Base-by-base conservation (phyloP, 805 yeast species). In the Lipomyces chichibuensis region DNA sequence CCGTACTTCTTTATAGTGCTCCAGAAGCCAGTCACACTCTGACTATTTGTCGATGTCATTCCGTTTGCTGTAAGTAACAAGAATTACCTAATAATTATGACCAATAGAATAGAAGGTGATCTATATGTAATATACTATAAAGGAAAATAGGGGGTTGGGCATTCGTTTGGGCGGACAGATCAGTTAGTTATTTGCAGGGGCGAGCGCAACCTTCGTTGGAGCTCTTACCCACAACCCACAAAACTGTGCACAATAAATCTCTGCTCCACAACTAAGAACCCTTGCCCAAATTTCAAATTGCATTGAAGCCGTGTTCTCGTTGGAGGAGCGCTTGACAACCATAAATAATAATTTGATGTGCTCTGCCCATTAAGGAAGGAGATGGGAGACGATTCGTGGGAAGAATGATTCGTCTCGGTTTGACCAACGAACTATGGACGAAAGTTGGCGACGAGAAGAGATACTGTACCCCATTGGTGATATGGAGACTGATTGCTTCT, bases 1-100 rank as follows among this genome's bases (percentile, higher is more conserved):
- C 69, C 66, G 53, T 65, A 65, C n/a, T 58, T 55, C 55, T 65
- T 65, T 8, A 67, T 17, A 7, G 65, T 49, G 17, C 65, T 62
- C 70, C 71, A 68, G 32, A 67, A 49, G 8, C 63, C 64, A 14
- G 60, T 52, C 6, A 32, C 23, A n/a, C 49, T n/a, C 49, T 43
- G 49, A 43, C 23, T 8, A 17, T 43, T 17, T 17, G 49, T 43
- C 9, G 49, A 43, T 43, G 49, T n/a, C 49, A 43, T 43, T 43
- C 49, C 49, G 20, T 3, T 43, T 43, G 49, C 20, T 43, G 20
- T 43, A 17, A 4, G 49, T 23, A n/a, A n/a, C 49, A 43, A 17
- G 9, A n/a, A 23, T n/a, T n/a, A 8, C 23, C 1, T 43, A 43
- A 17, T 43, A n/a, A n/a, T n/a, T 43, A 43, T n/a, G 49, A 43